Base-by-base conservation (phyloP, 164 flowering plant species). In the Houttuynia cordata region DNA sequence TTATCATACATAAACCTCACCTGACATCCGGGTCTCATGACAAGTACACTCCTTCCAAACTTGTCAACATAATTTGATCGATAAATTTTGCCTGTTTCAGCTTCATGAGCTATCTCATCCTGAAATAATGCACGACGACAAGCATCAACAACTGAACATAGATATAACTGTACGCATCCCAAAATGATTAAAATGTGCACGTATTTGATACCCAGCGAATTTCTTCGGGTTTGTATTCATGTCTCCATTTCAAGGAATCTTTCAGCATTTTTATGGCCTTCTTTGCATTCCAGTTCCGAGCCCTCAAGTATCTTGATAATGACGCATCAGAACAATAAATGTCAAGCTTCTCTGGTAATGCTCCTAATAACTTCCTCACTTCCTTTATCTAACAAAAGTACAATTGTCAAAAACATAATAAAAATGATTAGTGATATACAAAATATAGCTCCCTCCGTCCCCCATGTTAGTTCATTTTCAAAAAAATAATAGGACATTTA, bases 201-300 rank as follows among this genome's bases (percentile, higher is more conserved):
- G 6, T 30, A 10, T 51, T 54, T 24, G 66, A 63, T 87, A 93
- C 99, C 99, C 97, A 93, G 41, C 81, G 78, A 58, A 93, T 88
- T 66, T 86, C 95, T 71, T 93, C 99, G 1, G 99, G 97, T 62
- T 85, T 88, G 79, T 75, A 88, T 50, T 78, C 77, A 25, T 58
- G 39, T 70, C 99, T 82, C 99, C 99, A 93, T 73, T 87, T 93
- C 63, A 93, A 68, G 56, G 89, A 68, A 30, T 80, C 94, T 68
- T 88, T 86, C 60, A 93, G 75, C 99, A 93, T 88, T 76, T 85
- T 82, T 53, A 78, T 71, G 13, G 99, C 87, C 72, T 93, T 93
- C 78, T 85, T 86, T 62, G 86, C 85, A 79, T 83, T 76, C 97
- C 97, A 85, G 69, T 80, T 85, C 24, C 88, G 79, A 53, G 99